A percentile compares a stretch with the other conserved stretches of the same genome.
Evolutionary conservation across 257 asterid species (phyloP).

Genomic region (Lycium ferocissimum): DNA sequence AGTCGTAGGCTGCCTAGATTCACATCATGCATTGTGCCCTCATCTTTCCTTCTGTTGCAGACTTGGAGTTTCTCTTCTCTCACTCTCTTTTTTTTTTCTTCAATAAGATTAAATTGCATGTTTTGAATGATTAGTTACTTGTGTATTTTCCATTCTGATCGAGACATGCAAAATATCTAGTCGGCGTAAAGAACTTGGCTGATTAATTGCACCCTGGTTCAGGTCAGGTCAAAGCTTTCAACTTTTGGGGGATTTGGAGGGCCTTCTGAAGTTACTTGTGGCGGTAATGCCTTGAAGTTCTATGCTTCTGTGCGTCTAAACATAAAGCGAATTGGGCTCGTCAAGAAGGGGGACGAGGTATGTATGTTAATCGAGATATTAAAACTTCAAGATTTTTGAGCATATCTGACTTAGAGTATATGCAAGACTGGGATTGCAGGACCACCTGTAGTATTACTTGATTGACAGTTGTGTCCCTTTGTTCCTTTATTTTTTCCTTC

Average conservation of each 20-base stretch:
- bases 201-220: slow-evolving; percentile 36
- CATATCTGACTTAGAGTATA: neutral
- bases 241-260: slow-evolving; percentile 88
- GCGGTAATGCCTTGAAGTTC: slow-evolving; percentile 97
- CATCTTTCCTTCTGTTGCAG: neutral
- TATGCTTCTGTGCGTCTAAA: slow-evolving; percentile 96
- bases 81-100: neutral
- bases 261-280: slow-evolving; percentile 95
- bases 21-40: neutral
- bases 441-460: neutral
- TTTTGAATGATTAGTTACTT: neutral
- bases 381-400: neutral
- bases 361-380: neutral
- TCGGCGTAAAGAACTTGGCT: slow-evolving; percentile 14
- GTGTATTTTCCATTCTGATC: neutral
- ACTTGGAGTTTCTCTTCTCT: neutral
- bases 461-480: neutral
- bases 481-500: neutral
- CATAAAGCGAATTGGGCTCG: slow-evolving; percentile 81
- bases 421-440: neutral
- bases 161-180: neutral
- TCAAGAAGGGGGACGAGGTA: slow-evolving; percentile 96
- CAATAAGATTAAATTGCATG: slow-evolving; percentile 8
- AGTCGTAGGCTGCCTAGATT: neutral
- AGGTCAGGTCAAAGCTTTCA: slow-evolving; percentile 85